phyloP scores from a whole-genome alignment of 495 filamentous ascomycete genomes.

The Neurospora sp. region DNA sequence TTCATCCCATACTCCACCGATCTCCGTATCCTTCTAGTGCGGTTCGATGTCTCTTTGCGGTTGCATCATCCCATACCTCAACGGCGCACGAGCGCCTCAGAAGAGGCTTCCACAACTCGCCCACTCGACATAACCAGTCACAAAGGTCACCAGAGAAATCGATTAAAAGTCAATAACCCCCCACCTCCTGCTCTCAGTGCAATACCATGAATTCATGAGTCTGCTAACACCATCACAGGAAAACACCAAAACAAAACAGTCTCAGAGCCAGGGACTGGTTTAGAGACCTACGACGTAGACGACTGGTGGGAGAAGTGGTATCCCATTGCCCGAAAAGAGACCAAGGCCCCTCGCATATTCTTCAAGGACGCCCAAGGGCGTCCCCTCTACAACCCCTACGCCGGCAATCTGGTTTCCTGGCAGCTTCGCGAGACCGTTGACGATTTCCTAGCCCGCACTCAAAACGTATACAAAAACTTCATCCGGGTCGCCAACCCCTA shows the following conservation, averaged over 20 bases:
- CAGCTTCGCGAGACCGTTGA: slow-evolving; percentile 49
- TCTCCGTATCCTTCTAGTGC: not conserved
- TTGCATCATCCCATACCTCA: not conserved
- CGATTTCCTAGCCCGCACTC: slow-evolving; percentile 47
- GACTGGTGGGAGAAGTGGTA: slow-evolving; percentile 21
- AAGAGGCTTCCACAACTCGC: not conserved
- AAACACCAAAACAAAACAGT: slow-evolving; percentile 34
- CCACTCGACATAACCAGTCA: not conserved
- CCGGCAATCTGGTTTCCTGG: slow-evolving; percentile 28
- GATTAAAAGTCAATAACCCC: not conserved
- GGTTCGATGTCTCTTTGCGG: not conserved
- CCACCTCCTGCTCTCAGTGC: not conserved
- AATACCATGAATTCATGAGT: not conserved
- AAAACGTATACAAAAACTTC: not conserved
- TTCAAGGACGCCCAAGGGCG: not conserved
- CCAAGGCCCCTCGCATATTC: not conserved
- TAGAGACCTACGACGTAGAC: slow-evolving; percentile 30
- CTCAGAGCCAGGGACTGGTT: slow-evolving; percentile 16
- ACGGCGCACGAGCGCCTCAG: not conserved
- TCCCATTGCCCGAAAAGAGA: slow-evolving; percentile 2
- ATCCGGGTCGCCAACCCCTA: slow-evolving; percentile 55
- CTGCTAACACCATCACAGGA: slow-evolving; percentile 28
- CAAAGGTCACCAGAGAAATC: not conserved
- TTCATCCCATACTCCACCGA: not conserved
- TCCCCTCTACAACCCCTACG: slow-evolving; percentile 34